phyloP scores from a whole-genome alignment of 2,329 filamentous ascomycete genomes.

The Verticillium alfalfae region DNA sequence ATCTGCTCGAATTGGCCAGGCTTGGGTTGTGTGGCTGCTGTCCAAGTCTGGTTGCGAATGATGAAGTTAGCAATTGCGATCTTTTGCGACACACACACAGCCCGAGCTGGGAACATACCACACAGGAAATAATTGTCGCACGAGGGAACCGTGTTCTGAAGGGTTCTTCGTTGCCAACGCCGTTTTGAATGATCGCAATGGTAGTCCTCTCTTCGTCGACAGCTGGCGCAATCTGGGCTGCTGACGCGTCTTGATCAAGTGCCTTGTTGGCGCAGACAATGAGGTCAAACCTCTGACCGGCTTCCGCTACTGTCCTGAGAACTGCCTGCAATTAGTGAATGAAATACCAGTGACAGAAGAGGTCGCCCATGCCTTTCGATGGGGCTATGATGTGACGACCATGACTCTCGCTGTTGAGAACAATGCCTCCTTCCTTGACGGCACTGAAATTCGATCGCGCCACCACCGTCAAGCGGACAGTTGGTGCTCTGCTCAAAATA shows the following conservation, averaged over 20 bases:
- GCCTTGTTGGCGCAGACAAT: slow-evolving; percentile 53
- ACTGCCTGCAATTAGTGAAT: slow-evolving; percentile 21
- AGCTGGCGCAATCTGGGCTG: slow-evolving; percentile 23
- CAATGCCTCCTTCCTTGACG: slow-evolving; percentile 46
- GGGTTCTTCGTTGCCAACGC: slow-evolving; percentile 53
- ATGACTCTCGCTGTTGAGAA: slow-evolving; percentile 48
- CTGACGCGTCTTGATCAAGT: slow-evolving; percentile 30
- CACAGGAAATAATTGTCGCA: slow-evolving; percentile 49
- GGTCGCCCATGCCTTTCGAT: slow-evolving; percentile 24
- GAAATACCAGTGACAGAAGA: neutral
- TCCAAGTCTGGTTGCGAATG: slow-evolving; percentile 35
- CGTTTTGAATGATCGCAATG: slow-evolving; percentile 57
- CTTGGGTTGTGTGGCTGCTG: slow-evolving; percentile 42
- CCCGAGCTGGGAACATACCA: slow-evolving; percentile 29
- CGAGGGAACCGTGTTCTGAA: slow-evolving; percentile 41
- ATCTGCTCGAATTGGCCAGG: slow-evolving; percentile 45
- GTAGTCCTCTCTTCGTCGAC: slow-evolving; percentile 36
- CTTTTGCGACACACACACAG: no score
- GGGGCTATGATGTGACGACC: slow-evolving; percentile 47
- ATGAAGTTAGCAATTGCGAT: neutral
- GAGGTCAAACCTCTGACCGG: slow-evolving; percentile 44
- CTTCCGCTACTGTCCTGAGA: slow-evolving; percentile 40
- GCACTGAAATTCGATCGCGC: slow-evolving; percentile 56
- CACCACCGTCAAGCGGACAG: slow-evolving; percentile 50
- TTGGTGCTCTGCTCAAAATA: slow-evolving; percentile 35